A percentile compares a stretch with the other conserved stretches of the same genome.
Conservation (phyloP, 768 basidiomycete species). For the Panaeolus papilionaceus region DNA sequence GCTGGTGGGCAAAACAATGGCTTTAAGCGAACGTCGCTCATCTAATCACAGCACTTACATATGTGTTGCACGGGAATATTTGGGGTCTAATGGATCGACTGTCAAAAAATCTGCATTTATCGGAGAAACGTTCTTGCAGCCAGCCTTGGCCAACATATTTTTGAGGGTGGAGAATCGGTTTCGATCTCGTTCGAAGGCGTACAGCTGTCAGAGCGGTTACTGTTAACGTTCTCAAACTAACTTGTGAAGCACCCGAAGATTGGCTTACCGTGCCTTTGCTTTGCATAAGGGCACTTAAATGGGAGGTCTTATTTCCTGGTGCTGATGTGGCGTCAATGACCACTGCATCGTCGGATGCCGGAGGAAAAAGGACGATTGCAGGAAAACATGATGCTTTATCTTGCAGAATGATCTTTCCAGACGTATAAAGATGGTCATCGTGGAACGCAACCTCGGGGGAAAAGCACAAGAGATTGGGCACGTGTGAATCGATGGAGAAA, state of each 20-base stretch:
- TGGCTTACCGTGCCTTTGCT: conserved; percentile 76
- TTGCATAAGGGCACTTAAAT: conserved; percentile 87
- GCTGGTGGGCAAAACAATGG: conserved; percentile 43
- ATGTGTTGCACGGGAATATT: conserved; percentile 76
- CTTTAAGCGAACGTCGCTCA: conserved; percentile 2
- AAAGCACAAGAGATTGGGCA: conserved; percentile 83
- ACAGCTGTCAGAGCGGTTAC: conserved; percentile 53
- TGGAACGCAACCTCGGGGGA: conserved; percentile 69
- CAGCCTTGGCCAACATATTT: conserved; percentile 84
- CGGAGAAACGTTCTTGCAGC: conserved; percentile 80
- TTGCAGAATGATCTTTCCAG: conserved; percentile 89
- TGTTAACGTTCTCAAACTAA: background rate
- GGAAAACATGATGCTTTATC: conserved; percentile 99
- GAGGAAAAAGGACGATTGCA: conserved; percentile 84
- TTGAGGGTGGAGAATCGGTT: conserved; percentile 84
- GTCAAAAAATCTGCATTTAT: conserved; percentile 85
- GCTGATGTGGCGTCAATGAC: conserved; percentile 97
- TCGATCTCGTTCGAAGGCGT: conserved; percentile 89
- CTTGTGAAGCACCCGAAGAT: conserved; percentile 3
- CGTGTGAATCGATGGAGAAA: conserved; percentile 79
- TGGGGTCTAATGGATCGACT: conserved; percentile 67
- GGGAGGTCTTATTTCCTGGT: conserved; percentile 97
- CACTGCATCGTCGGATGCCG: conserved; percentile 51
- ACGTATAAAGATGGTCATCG: conserved; percentile 72
- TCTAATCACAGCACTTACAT: conserved; percentile 62